Evolutionary conservation across 1,284 basidiomycete genomes (phyloP), one percentile per base, ranked within the genome.

Genomic region (Apiotrichum sp.): DNA sequence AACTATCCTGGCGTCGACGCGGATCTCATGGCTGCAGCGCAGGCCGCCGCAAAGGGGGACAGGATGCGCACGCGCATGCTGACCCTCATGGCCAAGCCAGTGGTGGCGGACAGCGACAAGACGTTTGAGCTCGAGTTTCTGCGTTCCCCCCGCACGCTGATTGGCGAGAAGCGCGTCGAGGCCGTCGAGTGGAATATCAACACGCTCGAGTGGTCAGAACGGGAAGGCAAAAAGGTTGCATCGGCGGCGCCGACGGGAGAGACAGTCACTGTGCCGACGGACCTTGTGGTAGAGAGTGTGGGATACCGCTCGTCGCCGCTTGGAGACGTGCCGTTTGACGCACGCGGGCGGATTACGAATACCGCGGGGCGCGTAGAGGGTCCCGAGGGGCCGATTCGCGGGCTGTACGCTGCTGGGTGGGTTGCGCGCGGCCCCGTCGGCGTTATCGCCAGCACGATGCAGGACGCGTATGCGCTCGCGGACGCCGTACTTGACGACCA

Each of bases 371-470:
- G 78, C 16, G 72, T 79, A 7, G 22, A 22, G 22, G 67, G 80
- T 91, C 11, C 6, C 11, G 6, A 41, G 11, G 11, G 40, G n/a
- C 40, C 9, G 11, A n/a, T 16, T 16, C 11, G 40, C 11, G 40
- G 40, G 40, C 40, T 41, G n/a, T 98, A 97, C 70, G 87, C 89
- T 2, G 87, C 89, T 1, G 95, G 95, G 3, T 98, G 96, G 96
- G 86, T 91, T 0, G 88, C 92, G 0, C 84, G 84, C 10, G 96
- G 95, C 29, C 93, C 95, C 0, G 86, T 85, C 46, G 95, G 96
- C 5, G 93, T 98, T 11, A 83, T 98, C 47, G 93, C 91, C 0
- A 82, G 86, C 14, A 98, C 96, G 31, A 93, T 98, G 92, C 84
- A 91, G 74, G 84, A 97, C 72, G 90, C 95, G 14, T 93, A 93